phyloP scores from a whole-genome alignment of 106 monocot species.

The Dendrobium catenatum region DNA sequence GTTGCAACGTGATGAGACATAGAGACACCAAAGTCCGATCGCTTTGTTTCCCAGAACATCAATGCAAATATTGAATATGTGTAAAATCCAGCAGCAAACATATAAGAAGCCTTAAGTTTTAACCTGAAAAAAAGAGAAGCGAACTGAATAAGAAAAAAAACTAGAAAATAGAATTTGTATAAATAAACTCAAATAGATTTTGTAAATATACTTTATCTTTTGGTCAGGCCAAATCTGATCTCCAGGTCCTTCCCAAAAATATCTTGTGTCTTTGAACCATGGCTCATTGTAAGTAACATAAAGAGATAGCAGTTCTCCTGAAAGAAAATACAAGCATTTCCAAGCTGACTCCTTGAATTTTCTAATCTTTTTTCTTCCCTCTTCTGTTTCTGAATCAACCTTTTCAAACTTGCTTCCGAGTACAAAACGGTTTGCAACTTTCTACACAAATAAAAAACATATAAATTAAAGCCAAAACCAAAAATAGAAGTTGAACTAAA shows the following conservation, averaged over 20 bases:
- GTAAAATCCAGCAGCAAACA: conserved; percentile 88
- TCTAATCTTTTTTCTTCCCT: conserved; percentile 52
- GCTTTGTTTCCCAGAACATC: conserved; percentile 93
- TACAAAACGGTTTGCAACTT: conserved; percentile 33
- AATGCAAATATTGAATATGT: conserved; percentile 88
- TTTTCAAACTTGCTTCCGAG: conserved; percentile 42
- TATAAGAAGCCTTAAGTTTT: conserved; percentile 70
- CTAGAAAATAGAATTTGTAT: not conserved
- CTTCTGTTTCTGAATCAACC: conserved; percentile 31
- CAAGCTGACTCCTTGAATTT: conserved; percentile 95
- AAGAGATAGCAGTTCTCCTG: conserved; percentile 47
- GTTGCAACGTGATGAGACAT: conserved; percentile 89
- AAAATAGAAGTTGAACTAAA: not conserved
- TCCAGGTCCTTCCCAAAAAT: conserved; percentile 89
- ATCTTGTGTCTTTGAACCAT: conserved; percentile 76
- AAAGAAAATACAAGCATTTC: conserved; percentile 79
- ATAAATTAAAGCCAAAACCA: not conserved
- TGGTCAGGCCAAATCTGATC: conserved; percentile 81
- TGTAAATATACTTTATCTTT: conserved; percentile 55
- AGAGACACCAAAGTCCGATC: conserved; percentile 85
- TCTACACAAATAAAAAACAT: conserved; percentile 25
- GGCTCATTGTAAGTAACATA: conserved; percentile 77
- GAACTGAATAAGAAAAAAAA: conserved; percentile 9
- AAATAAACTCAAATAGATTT: not conserved
- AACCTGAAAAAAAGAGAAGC: conserved; percentile 20